These are phyloP conservation scores for Arachnomyces sp. DNA, from an alignment of 2,329 filamentous ascomycete genomes.

Conservation along the genomic window DNA sequence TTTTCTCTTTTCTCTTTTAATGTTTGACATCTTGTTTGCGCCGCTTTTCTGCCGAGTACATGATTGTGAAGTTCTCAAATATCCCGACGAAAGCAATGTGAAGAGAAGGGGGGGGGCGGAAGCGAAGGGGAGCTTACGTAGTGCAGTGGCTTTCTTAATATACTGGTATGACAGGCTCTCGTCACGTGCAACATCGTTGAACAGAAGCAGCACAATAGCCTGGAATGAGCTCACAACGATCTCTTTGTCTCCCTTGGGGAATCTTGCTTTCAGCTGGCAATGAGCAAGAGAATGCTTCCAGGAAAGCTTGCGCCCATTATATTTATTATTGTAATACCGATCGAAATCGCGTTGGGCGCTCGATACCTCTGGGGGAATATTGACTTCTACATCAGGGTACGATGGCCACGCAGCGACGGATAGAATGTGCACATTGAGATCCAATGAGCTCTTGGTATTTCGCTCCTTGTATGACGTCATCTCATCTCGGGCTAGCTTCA, in stretches of 20 bases:
- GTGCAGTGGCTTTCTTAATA: constrained; percentile 65
- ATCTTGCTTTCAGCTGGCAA: constrained; percentile 74
- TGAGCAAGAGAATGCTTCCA: constrained; percentile 95
- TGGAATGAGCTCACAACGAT: constrained; percentile 88
- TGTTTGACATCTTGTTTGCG: too few species aligned
- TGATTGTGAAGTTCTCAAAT: too few species aligned
- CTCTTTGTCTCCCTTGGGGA: constrained; percentile 75
- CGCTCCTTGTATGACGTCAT: constrained; percentile 63
- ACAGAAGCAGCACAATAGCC: constrained; percentile 80
- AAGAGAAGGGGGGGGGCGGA: not conserved
- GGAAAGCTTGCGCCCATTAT: constrained; percentile 74
- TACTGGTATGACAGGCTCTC: constrained; percentile 66
- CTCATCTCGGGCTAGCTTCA: constrained; percentile 86
- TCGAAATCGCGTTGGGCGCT: constrained; percentile 77
- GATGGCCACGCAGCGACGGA: constrained; percentile 88
- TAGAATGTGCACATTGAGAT: constrained; percentile 82
- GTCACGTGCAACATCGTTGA: constrained; percentile 63
- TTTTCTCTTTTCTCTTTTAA: not conserved
- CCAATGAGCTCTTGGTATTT: constrained; percentile 54
- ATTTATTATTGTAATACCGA: constrained; percentile 77
- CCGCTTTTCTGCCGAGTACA: too few species aligned
- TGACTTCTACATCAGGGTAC: constrained; percentile 69
- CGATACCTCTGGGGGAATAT: constrained; percentile 67
- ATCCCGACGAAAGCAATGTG: not conserved
- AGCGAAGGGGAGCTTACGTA: constrained; percentile 56